Evolutionary conservation across 108 stramenopile species (phyloP), one percentile per base, ranked within the genome.

Genomic region (Cyclotella kingstonii): DNA sequence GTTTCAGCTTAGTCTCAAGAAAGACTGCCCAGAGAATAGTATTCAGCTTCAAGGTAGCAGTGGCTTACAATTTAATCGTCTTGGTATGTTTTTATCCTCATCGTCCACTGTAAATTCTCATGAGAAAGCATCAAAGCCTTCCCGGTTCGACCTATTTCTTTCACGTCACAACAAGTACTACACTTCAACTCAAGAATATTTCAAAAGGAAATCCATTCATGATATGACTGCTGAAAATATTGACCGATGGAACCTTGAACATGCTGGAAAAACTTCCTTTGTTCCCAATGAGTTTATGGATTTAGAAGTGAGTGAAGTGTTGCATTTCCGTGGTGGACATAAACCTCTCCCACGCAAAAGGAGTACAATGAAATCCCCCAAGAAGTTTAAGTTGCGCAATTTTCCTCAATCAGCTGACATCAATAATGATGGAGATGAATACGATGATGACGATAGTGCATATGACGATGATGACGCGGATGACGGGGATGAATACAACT

Each of bases 41-140:
- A 1, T 22, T 1, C 26, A 21, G 41, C 1, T 52, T 3, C 35
- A 17, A 30, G 63, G 39, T n/a, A 18, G 31, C 5, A 30, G 26
- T 15, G n/a, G 12, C 23, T 46, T 66, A 41, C 26, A 61, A 17
- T 17, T 42, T 42, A 61, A 61, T 54, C 68, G 68, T 18, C 50
- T 70, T 3, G 68, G 68, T 5, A 70, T 70, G 68, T 54, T 70
- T 40, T 70, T 70, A n/a, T 61, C 68, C 9, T 52, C 60, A 6
- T 70, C 68, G 15, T 27, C 50, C 25, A 31, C 22, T 49, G 14
- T 31, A 0, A 14, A n/a, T 40, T 9, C 17, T 15, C 22, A n/a
- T 6, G 36, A 44, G 12, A 39, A 27, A 31, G 30, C 38, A n/a
- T 0, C 45, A 5, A 45, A 43, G 0, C 1, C n/a, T 0, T 44